Conservation (phyloP, 2,329 filamentous ascomycete genomes). For the Hypoxylon sp. region DNA sequence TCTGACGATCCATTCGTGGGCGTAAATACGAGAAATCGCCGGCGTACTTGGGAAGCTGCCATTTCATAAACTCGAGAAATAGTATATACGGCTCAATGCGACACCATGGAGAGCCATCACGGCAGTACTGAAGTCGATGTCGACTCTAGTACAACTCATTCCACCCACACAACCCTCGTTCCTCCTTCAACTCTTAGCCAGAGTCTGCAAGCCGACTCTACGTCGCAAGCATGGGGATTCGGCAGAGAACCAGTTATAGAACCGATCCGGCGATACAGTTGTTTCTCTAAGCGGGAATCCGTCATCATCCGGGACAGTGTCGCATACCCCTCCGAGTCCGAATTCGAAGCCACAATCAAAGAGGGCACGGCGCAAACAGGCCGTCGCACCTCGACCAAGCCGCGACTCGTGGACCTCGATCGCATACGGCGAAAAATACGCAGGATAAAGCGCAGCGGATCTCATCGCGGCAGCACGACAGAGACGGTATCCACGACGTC, state of each 20-base stretch:
- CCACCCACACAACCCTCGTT: background rate
- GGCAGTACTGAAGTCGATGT: background rate
- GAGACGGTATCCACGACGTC: conserved; percentile 4
- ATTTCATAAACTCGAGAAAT: background rate
- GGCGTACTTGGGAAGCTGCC: background rate
- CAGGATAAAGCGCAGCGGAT: background rate
- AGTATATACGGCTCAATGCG: background rate
- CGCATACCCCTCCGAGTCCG: conserved; percentile 33
- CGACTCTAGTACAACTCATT: conserved; percentile 13
- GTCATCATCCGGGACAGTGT: conserved; percentile 36
- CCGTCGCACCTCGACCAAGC: conserved; percentile 20
- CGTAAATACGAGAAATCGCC: conserved; percentile 7
- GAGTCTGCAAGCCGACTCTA: conserved; percentile 1
- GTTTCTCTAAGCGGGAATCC: conserved; percentile 18
- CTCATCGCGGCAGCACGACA: background rate
- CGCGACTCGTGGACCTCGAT: conserved; percentile 31
- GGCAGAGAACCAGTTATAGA: conserved; percentile 17
- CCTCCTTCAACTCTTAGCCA: background rate
- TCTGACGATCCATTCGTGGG: conserved; percentile 22
- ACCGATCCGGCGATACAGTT: background rate
- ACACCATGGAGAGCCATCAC: conserved; percentile 22
- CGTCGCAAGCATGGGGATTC: conserved; percentile 26
- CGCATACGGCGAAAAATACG: conserved; percentile 14
- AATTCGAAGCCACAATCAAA: conserved; percentile 35
- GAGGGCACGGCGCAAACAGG: conserved; percentile 32